A percentile compares a stretch with the other conserved stretches of the same genome.
phyloP scores from a whole-genome alignment of 1,284 basidiomycete genomes.

The Naganishia liquefaciens region DNA sequence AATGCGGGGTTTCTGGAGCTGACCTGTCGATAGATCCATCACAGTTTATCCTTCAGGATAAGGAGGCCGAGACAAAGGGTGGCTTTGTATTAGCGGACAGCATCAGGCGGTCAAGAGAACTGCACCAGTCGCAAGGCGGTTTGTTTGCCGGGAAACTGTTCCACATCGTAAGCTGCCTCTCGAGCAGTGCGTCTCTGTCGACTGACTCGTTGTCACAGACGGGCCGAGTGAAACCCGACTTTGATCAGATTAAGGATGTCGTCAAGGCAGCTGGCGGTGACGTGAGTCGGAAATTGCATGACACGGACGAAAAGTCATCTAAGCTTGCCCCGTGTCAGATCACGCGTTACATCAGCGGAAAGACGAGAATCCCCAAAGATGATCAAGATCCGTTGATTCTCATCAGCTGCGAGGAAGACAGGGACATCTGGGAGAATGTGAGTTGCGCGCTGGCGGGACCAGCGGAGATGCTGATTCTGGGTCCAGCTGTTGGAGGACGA shows the following conservation, averaged over 20 bases:
- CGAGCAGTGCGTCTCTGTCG: neutral
- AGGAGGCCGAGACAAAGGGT: conserved; percentile 64
- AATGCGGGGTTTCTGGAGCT: conserved; percentile 1
- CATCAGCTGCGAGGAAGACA: conserved; percentile 27
- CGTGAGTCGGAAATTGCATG: conserved; percentile 53
- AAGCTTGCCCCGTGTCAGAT: neutral
- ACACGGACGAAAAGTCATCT: neutral
- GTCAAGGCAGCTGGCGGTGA: conserved; percentile 67
- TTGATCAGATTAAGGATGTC: conserved; percentile 63
- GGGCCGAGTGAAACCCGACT: conserved; percentile 60
- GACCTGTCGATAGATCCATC: conserved; percentile 61
- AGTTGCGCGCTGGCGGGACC: neutral
- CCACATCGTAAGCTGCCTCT: conserved; percentile 57
- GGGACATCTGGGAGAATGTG: conserved; percentile 28
- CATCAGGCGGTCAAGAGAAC: conserved; percentile 59
- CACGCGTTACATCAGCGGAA: conserved; percentile 24
- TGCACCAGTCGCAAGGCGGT: conserved; percentile 54
- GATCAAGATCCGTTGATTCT: conserved; percentile 12
- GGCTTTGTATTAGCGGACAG: conserved; percentile 64
- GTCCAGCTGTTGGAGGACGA: conserved; percentile 11
- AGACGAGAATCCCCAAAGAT: conserved; percentile 18
- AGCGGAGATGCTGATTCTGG: neutral
- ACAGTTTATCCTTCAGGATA: conserved; percentile 63
- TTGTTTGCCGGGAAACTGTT: conserved; percentile 68
- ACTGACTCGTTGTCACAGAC: conserved; percentile 50